phyloP scores from a whole-genome alignment of 2,329 filamentous ascomycete genomes.

The Ophiostoma piceae region DNA sequence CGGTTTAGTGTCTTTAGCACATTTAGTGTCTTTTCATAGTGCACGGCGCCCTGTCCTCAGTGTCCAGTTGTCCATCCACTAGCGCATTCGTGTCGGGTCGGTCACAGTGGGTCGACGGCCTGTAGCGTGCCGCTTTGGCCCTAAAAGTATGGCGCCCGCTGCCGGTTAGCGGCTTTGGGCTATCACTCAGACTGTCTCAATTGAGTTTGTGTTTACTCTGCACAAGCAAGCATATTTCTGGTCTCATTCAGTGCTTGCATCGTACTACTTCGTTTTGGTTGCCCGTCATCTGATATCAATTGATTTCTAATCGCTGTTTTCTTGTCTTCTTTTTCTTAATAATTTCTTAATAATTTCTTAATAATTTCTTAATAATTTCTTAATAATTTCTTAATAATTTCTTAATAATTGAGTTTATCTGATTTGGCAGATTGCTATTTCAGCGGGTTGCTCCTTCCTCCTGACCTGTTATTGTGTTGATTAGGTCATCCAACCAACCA shows the following conservation, averaged over 20 bases:
- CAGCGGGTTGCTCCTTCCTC: too few relatives aligned
- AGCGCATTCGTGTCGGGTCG: neutral
- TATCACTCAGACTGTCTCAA: neutral
- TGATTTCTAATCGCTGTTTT: too few relatives aligned
- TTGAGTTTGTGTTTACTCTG: neutral
- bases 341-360: too few relatives aligned
- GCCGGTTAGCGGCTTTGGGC: neutral
- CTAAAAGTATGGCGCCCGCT: slow-evolving; percentile 1
- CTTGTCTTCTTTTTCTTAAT: too few relatives aligned
- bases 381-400: too few relatives aligned
- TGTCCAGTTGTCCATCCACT: neutral
- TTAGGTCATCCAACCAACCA: neutral
- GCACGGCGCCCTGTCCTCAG: neutral
- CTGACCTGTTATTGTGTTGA: neutral
- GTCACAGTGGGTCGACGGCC: slow-evolving; percentile 5
- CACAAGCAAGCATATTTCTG: too few relatives aligned
- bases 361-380: too few relatives aligned
- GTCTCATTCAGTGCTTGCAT: too few relatives aligned
- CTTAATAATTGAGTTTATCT: too few relatives aligned
- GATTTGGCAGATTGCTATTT: too few relatives aligned
- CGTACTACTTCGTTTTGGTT: too few relatives aligned
- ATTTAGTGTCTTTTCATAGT: slow-evolving; percentile 15
- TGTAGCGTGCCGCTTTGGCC: slow-evolving; percentile 13
- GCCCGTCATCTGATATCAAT: too few relatives aligned
- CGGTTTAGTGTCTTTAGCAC: slow-evolving; percentile 9